Percentiles rank a stretch among this genome's conserved stretches.
These are phyloP conservation scores for Fusarium sp. DNA, from an alignment of 2,329 filamentous ascomycete genomes.

Conservation along the genomic window DNA sequence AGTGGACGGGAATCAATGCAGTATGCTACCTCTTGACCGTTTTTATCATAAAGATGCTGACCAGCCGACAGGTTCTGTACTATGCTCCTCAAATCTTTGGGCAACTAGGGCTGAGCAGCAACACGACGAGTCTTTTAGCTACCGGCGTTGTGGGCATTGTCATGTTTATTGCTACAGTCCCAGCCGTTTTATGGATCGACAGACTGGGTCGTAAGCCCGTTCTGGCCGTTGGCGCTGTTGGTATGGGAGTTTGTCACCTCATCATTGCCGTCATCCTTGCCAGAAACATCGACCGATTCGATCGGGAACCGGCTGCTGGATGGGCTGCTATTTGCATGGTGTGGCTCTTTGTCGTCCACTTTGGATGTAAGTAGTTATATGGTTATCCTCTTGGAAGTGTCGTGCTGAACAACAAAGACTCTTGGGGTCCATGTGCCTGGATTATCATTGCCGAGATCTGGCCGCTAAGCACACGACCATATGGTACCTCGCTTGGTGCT, in stretches of 20 bases:
- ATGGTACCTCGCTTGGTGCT: conserved; percentile 79
- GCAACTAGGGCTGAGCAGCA: conserved; percentile 71
- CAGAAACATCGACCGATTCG: conserved; percentile 72
- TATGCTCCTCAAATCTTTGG: conserved; percentile 80
- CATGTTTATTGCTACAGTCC: conserved; percentile 78
- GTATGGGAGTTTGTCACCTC: conserved; percentile 79
- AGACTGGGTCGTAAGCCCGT: conserved; percentile 74
- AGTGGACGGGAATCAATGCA: conserved; percentile 66
- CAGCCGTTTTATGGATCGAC: conserved; percentile 77
- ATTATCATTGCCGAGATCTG: conserved; percentile 82
- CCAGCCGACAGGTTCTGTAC: conserved; percentile 63
- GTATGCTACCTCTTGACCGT: conserved; percentile 50
- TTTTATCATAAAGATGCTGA: not conserved
- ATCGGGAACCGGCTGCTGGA: conserved; percentile 70
- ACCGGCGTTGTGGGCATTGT: conserved; percentile 80
- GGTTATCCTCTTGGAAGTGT: accelerated
- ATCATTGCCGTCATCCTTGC: conserved; percentile 80
- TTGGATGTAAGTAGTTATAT: conserved; percentile 65
- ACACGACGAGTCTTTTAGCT: conserved; percentile 71
- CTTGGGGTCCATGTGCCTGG: conserved; percentile 82
- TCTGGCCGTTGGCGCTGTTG: conserved; percentile 74
- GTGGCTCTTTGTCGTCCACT: conserved; percentile 82
- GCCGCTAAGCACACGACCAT: conserved; percentile 78
- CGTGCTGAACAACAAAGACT: conserved; percentile 55
- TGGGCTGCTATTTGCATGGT: conserved; percentile 79